Conservation (phyloP, 495 filamentous ascomycete species). For the Penicillium tannophilum region DNA sequence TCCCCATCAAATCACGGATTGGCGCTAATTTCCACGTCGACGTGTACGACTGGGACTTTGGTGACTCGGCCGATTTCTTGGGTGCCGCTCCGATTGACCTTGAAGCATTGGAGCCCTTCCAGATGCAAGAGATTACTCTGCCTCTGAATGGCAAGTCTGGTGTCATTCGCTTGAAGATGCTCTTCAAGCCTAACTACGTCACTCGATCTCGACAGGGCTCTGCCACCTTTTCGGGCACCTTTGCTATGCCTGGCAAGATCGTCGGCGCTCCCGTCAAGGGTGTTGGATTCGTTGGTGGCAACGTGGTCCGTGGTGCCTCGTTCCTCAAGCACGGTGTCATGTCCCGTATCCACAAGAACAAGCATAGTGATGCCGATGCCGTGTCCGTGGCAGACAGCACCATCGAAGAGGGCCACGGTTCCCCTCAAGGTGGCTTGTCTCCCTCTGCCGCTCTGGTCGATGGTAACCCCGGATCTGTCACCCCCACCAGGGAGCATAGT, state of each 20-base stretch:
- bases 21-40: slow-evolving; percentile 82
- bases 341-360: slow-evolving; percentile 54
- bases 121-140: slow-evolving; percentile 68
- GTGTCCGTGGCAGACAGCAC: slow-evolving; percentile 22
- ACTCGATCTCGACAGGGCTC: slow-evolving; percentile 85
- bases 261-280: slow-evolving; percentile 94
- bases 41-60: slow-evolving; percentile 95
- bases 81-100: slow-evolving; percentile 79
- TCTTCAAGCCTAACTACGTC: slow-evolving; percentile 96
- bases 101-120: slow-evolving; percentile 80
- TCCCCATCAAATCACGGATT: slow-evolving; percentile 76
- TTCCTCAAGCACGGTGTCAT: slow-evolving; percentile 82
- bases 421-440: slow-evolving; percentile 39
- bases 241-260: slow-evolving; percentile 87
- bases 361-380: slow-evolving; percentile 55
- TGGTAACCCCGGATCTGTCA: slow-evolving; percentile 33
- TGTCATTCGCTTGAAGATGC: slow-evolving; percentile 73
- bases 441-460: slow-evolving; percentile 38
- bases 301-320: slow-evolving; percentile 83
- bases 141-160: slow-evolving; percentile 88
- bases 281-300: slow-evolving; percentile 74
- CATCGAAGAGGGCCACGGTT: slow-evolving; percentile 40
- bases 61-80: slow-evolving; percentile 84
- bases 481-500: slow-evolving; percentile 53
- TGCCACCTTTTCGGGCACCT: slow-evolving; percentile 90